Conservation (phyloP, 176 grass and related monocot species). For the Musa schizocarpa region DNA sequence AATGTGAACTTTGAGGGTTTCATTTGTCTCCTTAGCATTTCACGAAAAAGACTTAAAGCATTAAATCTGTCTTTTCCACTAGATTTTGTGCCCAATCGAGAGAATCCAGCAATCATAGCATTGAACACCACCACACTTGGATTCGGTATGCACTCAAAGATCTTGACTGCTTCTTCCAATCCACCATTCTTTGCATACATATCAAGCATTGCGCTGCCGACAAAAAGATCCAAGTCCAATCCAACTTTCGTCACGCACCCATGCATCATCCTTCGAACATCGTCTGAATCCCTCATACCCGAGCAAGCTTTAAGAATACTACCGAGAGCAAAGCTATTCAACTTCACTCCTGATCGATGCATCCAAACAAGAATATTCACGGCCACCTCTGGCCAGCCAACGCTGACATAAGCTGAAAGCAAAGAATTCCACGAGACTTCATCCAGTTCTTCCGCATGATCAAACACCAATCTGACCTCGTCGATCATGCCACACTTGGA, state of each 20-base stretch:
- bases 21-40: slow-evolving; percentile 49
- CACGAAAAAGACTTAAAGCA: slow-evolving; percentile 44
- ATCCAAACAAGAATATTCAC: slow-evolving; percentile 68
- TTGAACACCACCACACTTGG: slow-evolving; percentile 54
- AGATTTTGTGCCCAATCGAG: slow-evolving; percentile 51
- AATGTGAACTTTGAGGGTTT: slow-evolving; percentile 57
- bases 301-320: slow-evolving; percentile 56
- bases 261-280: slow-evolving; percentile 56
- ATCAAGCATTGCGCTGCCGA: slow-evolving; percentile 61
- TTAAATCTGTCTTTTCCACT: slow-evolving; percentile 33
- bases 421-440: slow-evolving; percentile 70
- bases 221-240: slow-evolving; percentile 65
- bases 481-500: slow-evolving; percentile 57
- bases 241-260: slow-evolving; percentile 67
- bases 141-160: slow-evolving; percentile 54
- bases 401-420: slow-evolving; percentile 33
- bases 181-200: slow-evolving; percentile 76
- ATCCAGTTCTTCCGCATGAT: slow-evolving; percentile 51
- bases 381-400: slow-evolving; percentile 58
- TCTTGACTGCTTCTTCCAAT: slow-evolving; percentile 68
- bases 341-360: slow-evolving; percentile 51
- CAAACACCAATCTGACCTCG: slow-evolving; percentile 71
- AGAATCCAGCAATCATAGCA: slow-evolving; percentile 80
- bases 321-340: slow-evolving; percentile 51
- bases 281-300: slow-evolving; percentile 33